Evolutionary conservation across 805 yeast genomes (phyloP), one percentile per base, ranked within the genome.

Genomic region (Henningerozyma blattae): DNA sequence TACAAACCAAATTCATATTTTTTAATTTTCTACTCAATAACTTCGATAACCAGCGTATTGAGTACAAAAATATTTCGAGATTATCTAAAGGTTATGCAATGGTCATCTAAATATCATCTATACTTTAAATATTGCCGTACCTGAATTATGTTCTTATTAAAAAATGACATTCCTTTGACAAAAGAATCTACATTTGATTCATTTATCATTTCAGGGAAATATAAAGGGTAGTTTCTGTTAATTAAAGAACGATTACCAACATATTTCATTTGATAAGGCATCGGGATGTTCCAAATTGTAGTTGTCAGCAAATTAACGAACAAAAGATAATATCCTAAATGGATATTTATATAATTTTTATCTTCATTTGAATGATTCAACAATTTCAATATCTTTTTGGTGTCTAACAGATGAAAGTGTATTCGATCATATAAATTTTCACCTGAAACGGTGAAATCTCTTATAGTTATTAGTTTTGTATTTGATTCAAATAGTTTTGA

Each of bases 231-330:
- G 3, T 25, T 30, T 13, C 34, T 31, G 7, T 50, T 43, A 10
- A 52, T 35, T 9, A 48, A 25, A 2, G 56, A 51, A 3, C 48
- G 46, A 32, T 56, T 52, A 4, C 59, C 58, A 33, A 40, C 42
- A 30, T 41, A 54, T 26, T 38, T 35, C 22, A 52, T 35, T 7
- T 27, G 28, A 34, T 48, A 41, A 6, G 58, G 56, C 16, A 54
- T 31, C 5, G 47, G 41, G 5, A 50, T 34, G 14, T 36, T 30
- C 22, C 36, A 41, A 7, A 52, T 39, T 14, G 36, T 38, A 1
- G 34, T 32, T 1, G 56, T 42, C n/a, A 48, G 31, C 15, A 51
- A 19, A 10, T 43, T 28, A n/a, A 50, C 30, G 27, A 52, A 36
- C 13, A 54, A 30, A n/a, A 44, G 27, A 34, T 50, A 52, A 30